Evolutionary conservation across 1,284 basidiomycete species (phyloP), one percentile per base, ranked within the genome.

Genomic region (Melanopsichium pennsylvanicum): DNA sequence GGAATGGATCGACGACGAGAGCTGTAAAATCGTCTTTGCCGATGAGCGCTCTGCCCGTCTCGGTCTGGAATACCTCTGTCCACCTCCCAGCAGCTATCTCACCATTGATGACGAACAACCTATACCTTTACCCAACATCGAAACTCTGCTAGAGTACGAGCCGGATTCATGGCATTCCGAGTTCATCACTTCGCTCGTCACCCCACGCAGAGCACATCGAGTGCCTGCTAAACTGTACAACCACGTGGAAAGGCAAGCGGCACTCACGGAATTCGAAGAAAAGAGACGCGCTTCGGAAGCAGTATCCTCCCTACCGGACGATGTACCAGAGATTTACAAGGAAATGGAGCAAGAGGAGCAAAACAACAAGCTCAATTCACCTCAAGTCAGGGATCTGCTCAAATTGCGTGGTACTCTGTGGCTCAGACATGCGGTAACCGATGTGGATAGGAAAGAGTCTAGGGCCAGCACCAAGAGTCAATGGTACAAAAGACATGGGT

Each of bases 1-100:
- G 18, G 79, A 81, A 48, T 81, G 79, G 79, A 72, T 81, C 54
- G 70, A 76, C 41, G 79, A 81, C 34, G 41, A 56, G 38, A 46
- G 70, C 19, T 77, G 75, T 43, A 74, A 74, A 21, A 34, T 81
- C n/a, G 78, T 80, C 15, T 81, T 81, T 46, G 48, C 70, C 7
- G 54, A 71, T 31, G 55, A 70, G 18, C 37, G 49, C 7, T 63
- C 74, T 1, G 74, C 74, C 5, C 62, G 71, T 3, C 25, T 75
- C 4, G 74, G 55, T 0, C 54, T 75, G n/a, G 74, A 75, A 40
- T 75, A 75, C 34, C 54, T 74, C 16, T 70, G 72, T 46, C 55
- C 71, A 0, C 32, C 63, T 0, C 42, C 62, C 5, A 9, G 38
- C 11, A 9, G 34, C 25, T 11, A 39, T n/a, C 38, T 36, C 18